Evolutionary conservation across 352 stramenopile genomes (phyloP).

Genomic region (Globisporangium okanoganense): DNA sequence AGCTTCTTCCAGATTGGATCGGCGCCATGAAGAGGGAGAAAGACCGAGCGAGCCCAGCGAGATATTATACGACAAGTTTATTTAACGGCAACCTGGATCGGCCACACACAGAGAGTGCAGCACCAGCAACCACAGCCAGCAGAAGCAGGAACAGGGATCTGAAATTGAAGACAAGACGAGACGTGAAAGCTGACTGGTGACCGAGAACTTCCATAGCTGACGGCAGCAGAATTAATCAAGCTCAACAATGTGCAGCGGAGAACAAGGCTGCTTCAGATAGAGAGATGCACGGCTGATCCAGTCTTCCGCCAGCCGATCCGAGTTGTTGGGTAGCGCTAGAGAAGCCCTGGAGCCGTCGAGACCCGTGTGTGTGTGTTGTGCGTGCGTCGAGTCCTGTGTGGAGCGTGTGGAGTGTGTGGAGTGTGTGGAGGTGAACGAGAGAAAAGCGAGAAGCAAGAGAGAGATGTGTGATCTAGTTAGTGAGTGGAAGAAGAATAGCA

Average conservation of each 20-base stretch:
- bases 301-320: too few species aligned
- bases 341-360: not conserved
- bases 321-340: not conserved
- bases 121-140: not conserved
- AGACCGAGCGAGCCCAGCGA: not conserved
- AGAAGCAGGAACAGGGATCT: not conserved
- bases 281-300: too few species aligned
- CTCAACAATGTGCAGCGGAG: too few species aligned
- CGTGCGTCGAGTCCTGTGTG: not conserved
- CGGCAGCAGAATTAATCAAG: too few species aligned
- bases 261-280: not conserved
- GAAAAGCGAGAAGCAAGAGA: not conserved
- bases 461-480: not conserved
- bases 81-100: slow-evolving; percentile 9
- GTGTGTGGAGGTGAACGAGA: slow-evolving; percentile 1
- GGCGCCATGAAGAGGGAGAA: slow-evolving; percentile 15
- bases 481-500: too few species aligned
- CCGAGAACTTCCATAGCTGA: not conserved
- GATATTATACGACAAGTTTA: slow-evolving; percentile 13
- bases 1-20: slow-evolving; percentile 70
- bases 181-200: not conserved
- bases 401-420: too few species aligned
- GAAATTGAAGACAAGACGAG: not conserved
- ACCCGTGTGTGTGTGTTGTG: not conserved
- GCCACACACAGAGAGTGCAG: not conserved